Evolutionary conservation across 129 eudicot genomes (phyloP), one percentile per base, ranked within the genome.

Genomic region (Chrysanthemum lavandulifolium): DNA sequence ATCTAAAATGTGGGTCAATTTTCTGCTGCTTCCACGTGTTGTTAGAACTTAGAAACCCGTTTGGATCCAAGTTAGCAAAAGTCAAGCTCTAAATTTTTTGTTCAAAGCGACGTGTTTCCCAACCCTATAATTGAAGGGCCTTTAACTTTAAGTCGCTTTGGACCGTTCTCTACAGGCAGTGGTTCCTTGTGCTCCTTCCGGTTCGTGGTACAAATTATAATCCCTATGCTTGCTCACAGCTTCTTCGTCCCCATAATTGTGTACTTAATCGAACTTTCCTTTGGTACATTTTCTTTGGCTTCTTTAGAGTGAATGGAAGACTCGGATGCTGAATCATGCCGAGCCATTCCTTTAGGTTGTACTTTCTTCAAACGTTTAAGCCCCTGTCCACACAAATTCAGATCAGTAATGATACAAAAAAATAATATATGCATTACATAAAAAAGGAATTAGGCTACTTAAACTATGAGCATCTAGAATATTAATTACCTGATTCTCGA

Each of bases 81-180:
- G 90, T 88, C 84, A 79, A 79, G 74, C 73, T 71, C 82, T 66
- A 76, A 60, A 69, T 76, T 67, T 68, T 65, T 68, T 70, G 66
- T 73, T 84, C 74, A 77, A 76, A 62, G 76, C 74, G 76, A 72
- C 78, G 77, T 60, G 72, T 80, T 60, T 6, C 76, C 74, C 76
- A 74, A 69, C 78, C 91, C 87, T 43, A 83, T 85, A 81, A 76
- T 67, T 59, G 95, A 79, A n/a, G 98, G 96, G 45, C 97, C 98
- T 87, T 78, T 90, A 66, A 94, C 84, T 83, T 90, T 94, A 23
- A 90, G 87, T 59, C 96, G 90, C 74, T 80, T 89, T 29, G 91
- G 86, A 78, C 86, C 95, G 45, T 68, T 89, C 70, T 87, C 95
- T 64, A 59, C n/a, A 3, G 71, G 73, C 25, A 74, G 79, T 29